Evolutionary conservation across 352 stramenopile species (phyloP).

Genomic region (Phytopythium mirpurense): DNA sequence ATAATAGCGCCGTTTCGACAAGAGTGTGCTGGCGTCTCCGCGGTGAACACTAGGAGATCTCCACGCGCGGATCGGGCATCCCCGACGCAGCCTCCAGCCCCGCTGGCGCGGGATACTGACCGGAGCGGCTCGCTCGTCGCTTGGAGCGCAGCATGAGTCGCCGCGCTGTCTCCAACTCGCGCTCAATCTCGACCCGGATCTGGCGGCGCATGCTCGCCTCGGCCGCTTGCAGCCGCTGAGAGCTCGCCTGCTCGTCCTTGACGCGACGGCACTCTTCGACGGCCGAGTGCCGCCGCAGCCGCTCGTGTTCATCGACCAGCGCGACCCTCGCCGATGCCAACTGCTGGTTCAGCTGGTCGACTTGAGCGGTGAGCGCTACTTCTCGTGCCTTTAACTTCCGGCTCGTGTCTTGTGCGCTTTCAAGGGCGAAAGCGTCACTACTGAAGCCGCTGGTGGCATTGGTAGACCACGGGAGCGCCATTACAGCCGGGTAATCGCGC

Average conservation of each 20-base stretch:
- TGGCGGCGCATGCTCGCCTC: constrained; percentile 38
- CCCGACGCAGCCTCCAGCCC: background rate
- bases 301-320: constrained; percentile 32
- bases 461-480: constrained; percentile 9
- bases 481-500: constrained; percentile 21
- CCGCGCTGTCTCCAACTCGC: constrained; percentile 44
- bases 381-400: constrained; percentile 30
- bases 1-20: no score
- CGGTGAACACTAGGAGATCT: constrained; percentile 4
- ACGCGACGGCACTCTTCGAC: constrained; percentile 35
- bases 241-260: constrained; percentile 41
- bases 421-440: constrained; percentile 7
- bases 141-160: constrained; percentile 33
- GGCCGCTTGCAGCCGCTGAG: constrained; percentile 30
- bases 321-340: constrained; percentile 20
- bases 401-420: constrained; percentile 10
- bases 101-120: no score
- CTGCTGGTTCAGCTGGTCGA: constrained; percentile 24
- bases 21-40: no score
- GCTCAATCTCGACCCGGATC: constrained; percentile 62
- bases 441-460: background rate
- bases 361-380: constrained; percentile 13
- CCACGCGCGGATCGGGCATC: background rate
- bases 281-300: constrained; percentile 36
- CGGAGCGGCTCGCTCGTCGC: constrained; percentile 1